Evolutionary conservation across 768 basidiomycete species (phyloP), one percentile per base, ranked within the genome.

Genomic region (Pleurotus giganteus): DNA sequence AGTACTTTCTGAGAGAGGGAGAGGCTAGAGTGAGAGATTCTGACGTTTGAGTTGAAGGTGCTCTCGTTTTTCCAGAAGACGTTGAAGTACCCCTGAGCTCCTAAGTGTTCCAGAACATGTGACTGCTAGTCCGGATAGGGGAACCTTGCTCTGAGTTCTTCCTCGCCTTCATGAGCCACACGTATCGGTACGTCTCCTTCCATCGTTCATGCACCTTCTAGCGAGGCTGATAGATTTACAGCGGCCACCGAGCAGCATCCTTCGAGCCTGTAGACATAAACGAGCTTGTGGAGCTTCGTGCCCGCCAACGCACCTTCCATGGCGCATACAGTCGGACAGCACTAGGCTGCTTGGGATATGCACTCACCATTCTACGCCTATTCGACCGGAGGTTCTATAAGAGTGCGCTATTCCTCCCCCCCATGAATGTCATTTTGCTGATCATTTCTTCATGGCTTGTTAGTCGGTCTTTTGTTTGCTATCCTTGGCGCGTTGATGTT

Each of bases 291-390:
- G 91, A 94, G 65, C 69, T 94, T 15, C 79, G 91, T 12, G 91
- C 91, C 0, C 78, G 90, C 26, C 84, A 89, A 60, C 78, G 91
- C 37, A 94, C 91, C 0, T 92, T 91, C 63, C 81, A 92, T 50
- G 91, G 89, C 13, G 89, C 91, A 12, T 93, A 93, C 68, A 78
- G 77, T 34, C 83, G 91, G 24, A 88, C 85, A 0, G 90, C 90
- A 0, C 74, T 94, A 7, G 83, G 83, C 12, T 82, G 83, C 54
- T 75, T 94, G 2, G 86, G 89, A 0, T 91, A 88, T 63, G 78
- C 88, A 1, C 67, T 92, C 52, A 79, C 89, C 0, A 80, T 93
- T 51, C 73, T 94, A 8, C 83, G 89, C 43, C 77, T 94, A n/a
- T 94, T 94, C 60, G 88, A 92, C 62, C 63, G 65, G 28, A 72